Conservation (phyloP, 129 eudicot genomes). For the Kitagawia praeruptora region DNA sequence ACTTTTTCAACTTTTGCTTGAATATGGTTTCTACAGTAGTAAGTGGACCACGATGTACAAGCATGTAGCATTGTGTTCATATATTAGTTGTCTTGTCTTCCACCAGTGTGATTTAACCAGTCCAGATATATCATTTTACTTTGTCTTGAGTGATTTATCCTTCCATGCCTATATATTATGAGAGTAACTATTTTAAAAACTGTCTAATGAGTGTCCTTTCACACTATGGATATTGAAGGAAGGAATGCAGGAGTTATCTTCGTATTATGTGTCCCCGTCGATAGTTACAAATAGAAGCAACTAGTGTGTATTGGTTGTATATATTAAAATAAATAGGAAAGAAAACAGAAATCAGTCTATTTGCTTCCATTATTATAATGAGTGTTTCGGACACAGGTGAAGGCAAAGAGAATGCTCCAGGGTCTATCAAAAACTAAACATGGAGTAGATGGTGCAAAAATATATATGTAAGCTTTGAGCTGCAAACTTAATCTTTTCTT, state of each 20-base stretch:
- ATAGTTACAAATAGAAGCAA: neutral
- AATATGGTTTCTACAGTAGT: neutral
- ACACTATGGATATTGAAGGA: neutral
- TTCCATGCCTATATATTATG: neutral
- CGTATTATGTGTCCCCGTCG: neutral
- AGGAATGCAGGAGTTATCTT: neutral
- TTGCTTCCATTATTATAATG: conserved; percentile 7
- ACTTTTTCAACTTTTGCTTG: neutral
- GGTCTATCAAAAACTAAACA: conserved; percentile 39
- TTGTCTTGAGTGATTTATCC: neutral
- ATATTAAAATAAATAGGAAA: neutral
- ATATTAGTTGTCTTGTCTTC: neutral
- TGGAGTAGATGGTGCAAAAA: conserved; percentile 77
- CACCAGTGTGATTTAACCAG: neutral
- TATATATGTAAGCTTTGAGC: conserved; percentile 56
- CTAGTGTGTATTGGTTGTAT: neutral
- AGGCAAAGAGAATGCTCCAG: conserved; percentile 56
- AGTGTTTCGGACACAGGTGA: conserved; percentile 37
- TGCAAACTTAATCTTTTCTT: conserved; percentile 3
- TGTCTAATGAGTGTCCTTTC: neutral
- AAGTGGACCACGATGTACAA: neutral
- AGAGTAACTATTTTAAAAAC: neutral
- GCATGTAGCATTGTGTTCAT: neutral
- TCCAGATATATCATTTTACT: neutral
- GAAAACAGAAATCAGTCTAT: neutral